Evolutionary conservation across 208 protist species (phyloP).

Genomic region (Trypanosomatidae sp.): DNA sequence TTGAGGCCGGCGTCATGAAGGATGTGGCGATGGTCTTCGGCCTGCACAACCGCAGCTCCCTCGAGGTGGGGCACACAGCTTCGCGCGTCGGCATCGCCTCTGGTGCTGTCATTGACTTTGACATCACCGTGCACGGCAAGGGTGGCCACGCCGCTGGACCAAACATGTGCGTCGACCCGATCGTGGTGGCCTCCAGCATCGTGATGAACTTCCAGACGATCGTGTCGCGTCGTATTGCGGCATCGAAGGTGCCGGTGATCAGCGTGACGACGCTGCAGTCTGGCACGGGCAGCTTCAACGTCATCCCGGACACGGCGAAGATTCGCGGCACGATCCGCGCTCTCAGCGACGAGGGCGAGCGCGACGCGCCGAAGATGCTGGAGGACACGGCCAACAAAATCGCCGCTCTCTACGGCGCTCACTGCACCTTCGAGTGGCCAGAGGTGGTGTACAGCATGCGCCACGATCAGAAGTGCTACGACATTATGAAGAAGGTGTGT

Average conservation of each 20-base stretch:
- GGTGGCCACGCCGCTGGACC: conserved; percentile 57
- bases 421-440: no score
- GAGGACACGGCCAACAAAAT: no score
- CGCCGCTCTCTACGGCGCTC: no score
- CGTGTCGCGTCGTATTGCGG: conserved; percentile 52
- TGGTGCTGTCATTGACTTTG: conserved; percentile 57
- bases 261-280: conserved; percentile 50
- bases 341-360: conserved; percentile 43
- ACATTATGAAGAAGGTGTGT: no score
- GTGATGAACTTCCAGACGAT: conserved; percentile 54
- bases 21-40: conserved; percentile 60
- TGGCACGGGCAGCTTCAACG: conserved; percentile 61
- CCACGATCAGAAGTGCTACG: no score
- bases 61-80: conserved; percentile 16
- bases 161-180: conserved; percentile 57
- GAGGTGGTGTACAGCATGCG: no score
- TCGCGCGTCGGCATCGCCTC: conserved; percentile 38
- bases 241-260: conserved; percentile 45
- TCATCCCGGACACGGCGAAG: conserved; percentile 56
- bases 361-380: conserved; percentile 33
- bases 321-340: conserved; percentile 51
- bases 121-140: conserved; percentile 56
- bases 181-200: conserved; percentile 47
- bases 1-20: conserved; percentile 44
- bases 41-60: conserved; percentile 33